phyloP scores from a whole-genome alignment of 148 eudicot genomes.

The Cornus suecica region DNA sequence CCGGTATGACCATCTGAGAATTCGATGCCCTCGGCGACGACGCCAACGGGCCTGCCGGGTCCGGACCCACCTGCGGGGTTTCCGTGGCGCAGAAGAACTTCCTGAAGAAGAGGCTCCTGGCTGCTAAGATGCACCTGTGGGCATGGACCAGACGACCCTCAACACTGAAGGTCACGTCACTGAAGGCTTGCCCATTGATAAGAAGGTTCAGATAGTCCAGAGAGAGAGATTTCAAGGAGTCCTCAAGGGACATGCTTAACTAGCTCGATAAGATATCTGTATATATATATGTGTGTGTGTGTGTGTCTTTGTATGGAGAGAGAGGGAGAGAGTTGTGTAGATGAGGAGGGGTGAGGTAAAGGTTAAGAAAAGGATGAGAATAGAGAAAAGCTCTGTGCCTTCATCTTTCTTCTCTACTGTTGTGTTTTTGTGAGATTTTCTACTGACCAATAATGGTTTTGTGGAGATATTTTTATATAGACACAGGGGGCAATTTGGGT shows the following conservation, averaged over 20 bases:
- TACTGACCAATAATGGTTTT: constrained; percentile 1
- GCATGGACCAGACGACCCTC: constrained; percentile 94
- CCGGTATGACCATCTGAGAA: constrained; percentile 67
- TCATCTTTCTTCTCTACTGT: constrained; percentile 7
- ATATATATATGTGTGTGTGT: neutral
- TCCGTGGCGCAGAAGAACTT: constrained; percentile 87
- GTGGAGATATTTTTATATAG: constrained; percentile 19
- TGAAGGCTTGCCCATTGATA: constrained; percentile 95
- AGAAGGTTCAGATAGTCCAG: constrained; percentile 88
- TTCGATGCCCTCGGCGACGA: constrained; percentile 37
- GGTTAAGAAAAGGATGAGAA: constrained; percentile 7
- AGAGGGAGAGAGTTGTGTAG: neutral
- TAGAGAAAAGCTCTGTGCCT: neutral
- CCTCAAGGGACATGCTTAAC: constrained; percentile 57
- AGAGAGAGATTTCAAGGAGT: constrained; percentile 72
- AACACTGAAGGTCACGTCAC: constrained; percentile 89
- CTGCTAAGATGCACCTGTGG: constrained; percentile 87
- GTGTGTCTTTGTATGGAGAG: too few species aligned
- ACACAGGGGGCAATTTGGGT: constrained; percentile 23
- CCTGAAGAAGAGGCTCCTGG: constrained; percentile 84
- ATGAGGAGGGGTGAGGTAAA: too few species aligned
- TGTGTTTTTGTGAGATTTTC: constrained; percentile 17
- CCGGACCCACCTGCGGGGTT: constrained; percentile 18
- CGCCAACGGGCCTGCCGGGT: constrained; percentile 14
- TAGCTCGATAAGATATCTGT: neutral